Conservation (phyloP, 2,329 filamentous ascomycete species). For the Aureobasidium sp. region DNA sequence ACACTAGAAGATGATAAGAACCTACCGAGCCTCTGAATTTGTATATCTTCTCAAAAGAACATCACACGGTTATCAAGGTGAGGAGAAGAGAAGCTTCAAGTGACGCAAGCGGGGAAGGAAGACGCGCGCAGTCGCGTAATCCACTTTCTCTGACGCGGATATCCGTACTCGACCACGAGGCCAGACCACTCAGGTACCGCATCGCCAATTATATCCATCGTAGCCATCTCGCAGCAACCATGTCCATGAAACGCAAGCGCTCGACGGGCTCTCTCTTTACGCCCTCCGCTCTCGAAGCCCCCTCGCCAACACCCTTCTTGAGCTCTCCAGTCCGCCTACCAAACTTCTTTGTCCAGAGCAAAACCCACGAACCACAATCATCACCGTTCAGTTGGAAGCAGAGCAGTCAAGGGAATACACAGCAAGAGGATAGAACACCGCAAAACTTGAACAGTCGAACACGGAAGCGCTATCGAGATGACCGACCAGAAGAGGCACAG, state of each 20-base stretch:
- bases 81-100: not conserved
- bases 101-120: conserved; percentile 1
- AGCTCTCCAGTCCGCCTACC: conserved; percentile 19
- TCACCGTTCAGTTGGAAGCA: not conserved
- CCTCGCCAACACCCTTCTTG: conserved; percentile 19
- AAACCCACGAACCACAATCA: conserved; percentile 17
- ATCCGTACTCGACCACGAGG: too few species aligned
- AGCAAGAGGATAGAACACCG: conserved; percentile 22
- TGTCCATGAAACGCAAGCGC: conserved; percentile 53
- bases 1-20: not conserved
- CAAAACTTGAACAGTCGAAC: conserved; percentile 45
- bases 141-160: not conserved
- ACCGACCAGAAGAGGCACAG: conserved; percentile 47
- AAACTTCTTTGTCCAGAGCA: conserved; percentile 25
- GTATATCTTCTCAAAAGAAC: not conserved
- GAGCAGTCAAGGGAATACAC: not conserved
- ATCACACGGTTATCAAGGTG: not conserved
- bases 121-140: not conserved
- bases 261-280: conserved; percentile 39
- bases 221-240: not conserved
- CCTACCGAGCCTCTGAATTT: not conserved
- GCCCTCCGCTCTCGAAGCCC: conserved; percentile 32
- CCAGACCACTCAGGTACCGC: not conserved
- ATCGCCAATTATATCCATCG: not conserved
- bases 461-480: conserved; percentile 50